Percentiles rank a stretch among this genome's conserved stretches.
Conservation (phyloP, 2,329 filamentous ascomycete species). For the Colletotrichum sp. region DNA sequence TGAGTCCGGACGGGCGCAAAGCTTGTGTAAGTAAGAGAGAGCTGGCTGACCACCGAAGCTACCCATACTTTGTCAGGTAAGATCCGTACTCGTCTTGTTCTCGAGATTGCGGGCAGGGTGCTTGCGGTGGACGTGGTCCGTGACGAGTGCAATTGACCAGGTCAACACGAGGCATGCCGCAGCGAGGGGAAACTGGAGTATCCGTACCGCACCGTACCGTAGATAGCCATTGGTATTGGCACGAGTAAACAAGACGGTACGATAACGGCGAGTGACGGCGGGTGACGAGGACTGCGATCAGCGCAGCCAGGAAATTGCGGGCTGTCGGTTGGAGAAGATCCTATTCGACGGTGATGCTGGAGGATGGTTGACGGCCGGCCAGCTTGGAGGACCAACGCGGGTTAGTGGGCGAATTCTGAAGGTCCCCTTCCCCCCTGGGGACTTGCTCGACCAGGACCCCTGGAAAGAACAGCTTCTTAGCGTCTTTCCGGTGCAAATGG, state of each 20-base stretch:
- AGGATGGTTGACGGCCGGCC: background rate
- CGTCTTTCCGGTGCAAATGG: conserved; percentile 1
- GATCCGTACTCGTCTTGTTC: background rate
- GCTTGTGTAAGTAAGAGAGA: background rate
- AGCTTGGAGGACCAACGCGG: background rate
- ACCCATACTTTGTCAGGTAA: background rate
- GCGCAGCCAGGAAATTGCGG: conserved; percentile 21
- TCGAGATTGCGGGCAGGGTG: background rate
- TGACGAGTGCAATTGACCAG: background rate
- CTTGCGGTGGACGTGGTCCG: background rate
- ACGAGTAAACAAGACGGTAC: background rate
- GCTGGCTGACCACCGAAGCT: background rate
- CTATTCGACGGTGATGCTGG: conserved; percentile 2
- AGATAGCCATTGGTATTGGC: background rate
- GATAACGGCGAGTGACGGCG: background rate
- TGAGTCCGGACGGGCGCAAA: background rate
- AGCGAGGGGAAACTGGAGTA: background rate
- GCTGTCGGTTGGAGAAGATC: conserved; percentile 7
- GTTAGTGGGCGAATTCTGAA: background rate
- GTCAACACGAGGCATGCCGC: background rate
- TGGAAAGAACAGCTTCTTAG: background rate
- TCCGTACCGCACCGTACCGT: background rate
- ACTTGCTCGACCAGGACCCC: background rate
- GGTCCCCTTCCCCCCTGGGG: background rate
- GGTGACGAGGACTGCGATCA: conserved; percentile 8